Base-by-base conservation (phyloP, 2,329 filamentous ascomycete genomes). In the Tolypocladium sp. region DNA sequence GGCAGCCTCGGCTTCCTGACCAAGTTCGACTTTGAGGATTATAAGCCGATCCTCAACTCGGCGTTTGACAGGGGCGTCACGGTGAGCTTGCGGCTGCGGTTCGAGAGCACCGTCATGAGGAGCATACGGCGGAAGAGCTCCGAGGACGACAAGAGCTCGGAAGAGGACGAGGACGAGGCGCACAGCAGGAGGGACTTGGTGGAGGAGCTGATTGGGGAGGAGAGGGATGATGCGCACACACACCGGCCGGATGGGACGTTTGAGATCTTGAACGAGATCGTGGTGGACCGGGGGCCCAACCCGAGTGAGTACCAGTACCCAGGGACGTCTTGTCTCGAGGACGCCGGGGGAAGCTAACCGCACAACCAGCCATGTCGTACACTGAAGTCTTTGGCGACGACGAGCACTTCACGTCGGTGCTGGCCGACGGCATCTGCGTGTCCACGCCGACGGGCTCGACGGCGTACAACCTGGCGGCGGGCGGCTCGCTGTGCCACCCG, bases 181-280 rank as follows among this genome's bases (percentile, higher is more conserved):
- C 71, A 69, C 38, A 75, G 61, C 51, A 73, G 66, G 40, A 78
- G 87, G 63, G 90, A 96, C 73, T 75, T 97, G 9, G 88, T 97
- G 1, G 92, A 97, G 70, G 92, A 97, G 70, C 75, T 97, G 55
- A 88, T 96, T 56, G 92, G 91, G 6, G 90, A 93, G 69, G 91
- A 93, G 75, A 85, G 84, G 55, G 91, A 92, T 53, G 89, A 95
- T 66, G 86, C 89, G 65, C 85, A 88, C 65, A 97, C 93, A 0
- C 94, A 97, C 76, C 82, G 79, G 49, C 92, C 92, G 0, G 91
- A 94, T 66, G 85, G 86, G 44, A 92, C 90, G 1, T 91, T 87
- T 71, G 91, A 96, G 73, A 96, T 97, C 60, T 77, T 99, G 62
- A 99, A 99, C 68, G 94, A 99, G 71, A 86, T 97, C n/a, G 93